Evolutionary conservation across 2,329 filamentous ascomycete species (phyloP), one percentile per base, ranked within the genome.

Genomic region (Myriosclerotinia scirpicola): DNA sequence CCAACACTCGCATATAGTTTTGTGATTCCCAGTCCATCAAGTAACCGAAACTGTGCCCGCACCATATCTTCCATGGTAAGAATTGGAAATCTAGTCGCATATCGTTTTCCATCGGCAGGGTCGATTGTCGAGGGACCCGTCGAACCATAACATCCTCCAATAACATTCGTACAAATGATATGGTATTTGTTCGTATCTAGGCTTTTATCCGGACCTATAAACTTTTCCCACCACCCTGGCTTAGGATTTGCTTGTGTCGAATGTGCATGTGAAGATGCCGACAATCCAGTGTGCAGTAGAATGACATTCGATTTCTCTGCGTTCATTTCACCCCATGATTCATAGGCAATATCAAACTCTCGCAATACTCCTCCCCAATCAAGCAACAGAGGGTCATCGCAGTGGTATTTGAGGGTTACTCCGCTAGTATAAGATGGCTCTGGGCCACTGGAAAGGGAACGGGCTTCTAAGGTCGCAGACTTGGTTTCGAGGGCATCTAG

Each of bases 11-110:
- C 95, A 77, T 96, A 92, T 12, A 99, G 83, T 74, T 87, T 91
- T 34, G 85, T 76, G 55, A 99, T 89, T 7, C 88, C 88, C 38
- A 99, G 81, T 5, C 81, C 79, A 77, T 98, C 93, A 15, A 99
- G 83, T 40, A 99, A 84, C 54, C 91, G 84, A 80, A 98, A 97
- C 77, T 99, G 95, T 6, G 93, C 94, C 65, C 93, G 87, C 40
- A 98, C 95, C 95, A 99, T 99, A 78, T 99, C 95, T 73, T 96
- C 88, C 81, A 99, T 89, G 0, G 95, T 99, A 66, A 99, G 80
- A 72, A 99, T 96, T 3, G 95, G 95, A 76, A 99, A 99, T 44
- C 93, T 86, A 0, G 95, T 99, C 8, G 93, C 95, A 78, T 98
- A 99, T 73, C 86, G 86, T 78, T 94, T 85, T 48, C 92, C 91